Base-by-base conservation (phyloP, 352 stramenopile species). In the Phytophthora europaea region DNA sequence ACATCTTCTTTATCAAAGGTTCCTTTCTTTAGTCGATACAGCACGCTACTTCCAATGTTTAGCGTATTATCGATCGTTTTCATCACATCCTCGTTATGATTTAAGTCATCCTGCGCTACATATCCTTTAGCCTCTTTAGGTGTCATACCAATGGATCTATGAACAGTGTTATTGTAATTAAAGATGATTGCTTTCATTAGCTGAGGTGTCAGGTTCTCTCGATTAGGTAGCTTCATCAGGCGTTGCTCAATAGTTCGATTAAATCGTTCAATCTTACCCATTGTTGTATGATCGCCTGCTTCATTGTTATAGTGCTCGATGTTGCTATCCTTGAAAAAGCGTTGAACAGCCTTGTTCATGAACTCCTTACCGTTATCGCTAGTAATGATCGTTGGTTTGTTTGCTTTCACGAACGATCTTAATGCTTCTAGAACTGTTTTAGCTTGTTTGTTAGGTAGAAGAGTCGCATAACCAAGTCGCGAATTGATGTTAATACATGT, bases 201-300 rank as follows among this genome's bases (percentile, higher is more conserved):
- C 9, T 67, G 23, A 23, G 18, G 18, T 10, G n/a, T 55, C 48
- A 55, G 23, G 2, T 55, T 22, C 6, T 55, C 8, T 33, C n/a
- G 4, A 34, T 55, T 33, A n/a, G 48, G 48, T 18, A 76, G 65
- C 23, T 69, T 61, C 13, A 57, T 73, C 12, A 77, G 50, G 23
- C 64, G 31, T 36, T 73, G 64, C 51, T 73, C 73, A 12, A 77
- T 53, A 0, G 70, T 73, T 22, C 70, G 47, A 61, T 73, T 77
- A 53, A 77, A 77, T 23, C 70, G 70, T 47, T 77, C 70, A 16
- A 73, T 77, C n/a, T 73, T 73, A 18, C 70, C 64, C 65, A 77
- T 69, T 6, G 59, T 73, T 16, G 15, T 31, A 45, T 77, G 70
- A 63, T 77, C 70, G 9, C 70, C 70, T 38, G 58, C 4, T 47